These are phyloP conservation scores for Hypoxylon rickii DNA, from an alignment of 495 filamentous ascomycete genomes.

Conservation along the genomic window DNA sequence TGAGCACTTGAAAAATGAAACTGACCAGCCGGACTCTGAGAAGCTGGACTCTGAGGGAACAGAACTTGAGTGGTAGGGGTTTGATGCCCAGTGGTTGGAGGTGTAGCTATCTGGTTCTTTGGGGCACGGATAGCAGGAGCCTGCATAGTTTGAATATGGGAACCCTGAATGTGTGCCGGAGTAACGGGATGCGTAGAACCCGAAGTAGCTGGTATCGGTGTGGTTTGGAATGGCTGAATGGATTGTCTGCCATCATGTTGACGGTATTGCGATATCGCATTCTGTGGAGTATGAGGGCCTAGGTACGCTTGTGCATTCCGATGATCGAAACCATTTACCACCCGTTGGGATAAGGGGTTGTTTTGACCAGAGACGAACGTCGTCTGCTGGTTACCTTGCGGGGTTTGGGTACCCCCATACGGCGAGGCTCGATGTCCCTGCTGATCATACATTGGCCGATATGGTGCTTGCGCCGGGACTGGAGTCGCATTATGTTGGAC, in stretches of 20 bases:
- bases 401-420: not conserved
- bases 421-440: not conserved
- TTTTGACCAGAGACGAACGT: not conserved
- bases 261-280: not conserved
- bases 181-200: no score
- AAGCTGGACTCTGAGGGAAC: no score
- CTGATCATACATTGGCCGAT: slow-evolving; percentile 5
- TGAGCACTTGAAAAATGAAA: no score
- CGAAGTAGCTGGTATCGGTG: no score
- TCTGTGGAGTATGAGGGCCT: not conserved
- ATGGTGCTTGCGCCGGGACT: not conserved
- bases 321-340: not conserved
- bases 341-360: not conserved
- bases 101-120: no score
- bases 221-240: not conserved
- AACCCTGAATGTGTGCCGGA: no score
- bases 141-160: no score
- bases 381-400: not conserved
- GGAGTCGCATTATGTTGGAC: no score
- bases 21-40: no score
- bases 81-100: not conserved
- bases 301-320: slow-evolving; percentile 3
- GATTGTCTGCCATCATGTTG: not conserved
- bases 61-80: no score
- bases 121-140: no score